A percentile compares a stretch with the other conserved stretches of the same genome.
These are phyloP conservation scores for Ceratocystis cacaofunesta DNA, from an alignment of 2,329 filamentous ascomycete genomes.

Conservation along the genomic window DNA sequence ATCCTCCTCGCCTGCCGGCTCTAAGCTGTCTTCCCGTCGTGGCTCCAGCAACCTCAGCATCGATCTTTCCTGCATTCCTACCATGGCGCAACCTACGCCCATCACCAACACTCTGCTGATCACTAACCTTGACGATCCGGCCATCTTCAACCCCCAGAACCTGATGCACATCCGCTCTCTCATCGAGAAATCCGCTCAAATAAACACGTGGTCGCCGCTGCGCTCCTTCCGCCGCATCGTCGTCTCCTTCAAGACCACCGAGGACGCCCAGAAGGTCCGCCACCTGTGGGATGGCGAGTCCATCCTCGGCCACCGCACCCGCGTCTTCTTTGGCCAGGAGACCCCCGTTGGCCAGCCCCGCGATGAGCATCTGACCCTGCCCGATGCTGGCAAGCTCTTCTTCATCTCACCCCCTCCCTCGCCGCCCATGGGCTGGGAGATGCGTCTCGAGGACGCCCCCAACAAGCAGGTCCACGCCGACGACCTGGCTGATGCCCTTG, in stretches of 20 bases:
- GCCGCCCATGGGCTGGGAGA: conserved; percentile 55
- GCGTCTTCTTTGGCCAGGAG: conserved; percentile 52
- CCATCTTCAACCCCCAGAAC: conserved; percentile 61
- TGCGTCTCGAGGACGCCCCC: conserved; percentile 51
- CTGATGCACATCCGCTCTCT: conserved; percentile 58
- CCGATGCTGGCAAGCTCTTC: conserved; percentile 56
- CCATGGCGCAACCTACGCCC: conserved; percentile 53
- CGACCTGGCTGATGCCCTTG: conserved; percentile 50
- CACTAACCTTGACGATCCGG: conserved; percentile 59
- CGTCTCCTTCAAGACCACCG: conserved; percentile 58
- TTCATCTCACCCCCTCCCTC: conserved; percentile 57
- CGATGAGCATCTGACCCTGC: conserved; percentile 47
- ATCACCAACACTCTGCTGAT: conserved; percentile 75
- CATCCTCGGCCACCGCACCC: conserved; percentile 53
- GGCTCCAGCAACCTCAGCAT: conserved; percentile 39
- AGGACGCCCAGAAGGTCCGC: conserved; percentile 56
- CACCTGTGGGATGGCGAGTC: conserved; percentile 59
- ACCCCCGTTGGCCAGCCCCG: conserved; percentile 38
- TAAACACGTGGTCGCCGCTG: conserved; percentile 66
- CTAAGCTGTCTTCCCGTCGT: conserved; percentile 10
- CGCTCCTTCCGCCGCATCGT: conserved; percentile 73
- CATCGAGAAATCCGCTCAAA: conserved; percentile 52
- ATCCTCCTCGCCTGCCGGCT: not conserved
- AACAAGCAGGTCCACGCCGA: conserved; percentile 57
- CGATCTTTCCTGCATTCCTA: conserved; percentile 58